Base-by-base conservation (phyloP, 2,329 filamentous ascomycete species). In the Lachnellula hyalina region DNA sequence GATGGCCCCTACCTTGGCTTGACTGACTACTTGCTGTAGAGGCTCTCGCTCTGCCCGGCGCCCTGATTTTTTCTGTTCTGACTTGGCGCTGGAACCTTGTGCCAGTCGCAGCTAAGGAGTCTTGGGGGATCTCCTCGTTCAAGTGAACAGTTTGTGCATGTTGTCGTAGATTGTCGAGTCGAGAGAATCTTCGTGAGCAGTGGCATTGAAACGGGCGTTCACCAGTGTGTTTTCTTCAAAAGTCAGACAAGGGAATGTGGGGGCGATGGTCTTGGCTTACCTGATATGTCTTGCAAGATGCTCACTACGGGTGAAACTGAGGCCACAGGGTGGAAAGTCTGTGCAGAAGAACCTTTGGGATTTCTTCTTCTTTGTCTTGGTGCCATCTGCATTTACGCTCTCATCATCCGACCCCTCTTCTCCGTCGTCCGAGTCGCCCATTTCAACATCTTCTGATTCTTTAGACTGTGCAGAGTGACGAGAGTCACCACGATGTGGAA, bases 101-200 rank as follows among this genome's bases (percentile, higher is more conserved):
- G 23, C 92, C 91, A 1, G 90, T 94, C 4, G 93, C 94, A 15
- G 94, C 94, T 19, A 97, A 81, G 1, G 94, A 97, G 70, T 96
- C 91, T 41, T 86, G 85, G 3, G 94, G 94, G 35, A 99, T 99
- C 54, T 96, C 91, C 70, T 97, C 94, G 70, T 97, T 96, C 55
- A 96, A 89, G 70, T 99, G 94, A 1, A 99, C 94, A 0, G 94
- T 97, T 71, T 96, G 92, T 45, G 94, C 94, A 77, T 99, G 94
- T 70, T 99, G 94, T 56, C 94, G 85, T 50, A 99, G 76, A 68
- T 99, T 99, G 71, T 99, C 93, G 46, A 97, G 81, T 48, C 93
- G 84, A 9, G 94, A 97, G 70, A 99, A 99, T 53, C 91, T 84
- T 49, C 94, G 84, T 2, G 87, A 90, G 72, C 94, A 99, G 71